Evolutionary conservation across 768 basidiomycete genomes (phyloP).

Genomic region (Lentinus tigrinus): DNA sequence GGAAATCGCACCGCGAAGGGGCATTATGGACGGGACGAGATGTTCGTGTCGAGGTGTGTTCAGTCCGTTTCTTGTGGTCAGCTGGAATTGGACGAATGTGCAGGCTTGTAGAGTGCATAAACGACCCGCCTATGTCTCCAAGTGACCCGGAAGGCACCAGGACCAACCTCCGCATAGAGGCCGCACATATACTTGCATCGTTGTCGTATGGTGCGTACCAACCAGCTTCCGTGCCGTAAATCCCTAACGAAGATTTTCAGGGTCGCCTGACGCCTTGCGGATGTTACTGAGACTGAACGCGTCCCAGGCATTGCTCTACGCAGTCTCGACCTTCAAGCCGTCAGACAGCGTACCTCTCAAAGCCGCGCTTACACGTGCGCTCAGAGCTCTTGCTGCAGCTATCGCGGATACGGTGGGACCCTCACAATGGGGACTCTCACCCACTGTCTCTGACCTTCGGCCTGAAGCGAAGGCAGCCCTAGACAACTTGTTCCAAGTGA

Average conservation of each 20-base stretch:
- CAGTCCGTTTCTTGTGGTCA: not conserved
- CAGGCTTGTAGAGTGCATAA: conserved; percentile 65
- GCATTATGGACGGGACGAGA: conserved; percentile 52
- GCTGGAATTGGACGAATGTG: not conserved
- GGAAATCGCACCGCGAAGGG: conserved; percentile 77
- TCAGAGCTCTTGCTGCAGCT: conserved; percentile 57
- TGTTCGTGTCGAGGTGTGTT: conserved; percentile 55
- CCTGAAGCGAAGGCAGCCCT: conserved; percentile 57
- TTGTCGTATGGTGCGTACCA: conserved; percentile 57
- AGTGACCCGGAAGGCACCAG: conserved; percentile 37
- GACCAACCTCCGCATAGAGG: conserved; percentile 63
- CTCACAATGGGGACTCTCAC: conserved; percentile 62
- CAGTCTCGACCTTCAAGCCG: conserved; percentile 49
- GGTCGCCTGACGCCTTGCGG: conserved; percentile 59
- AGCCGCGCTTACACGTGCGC: conserved; percentile 60
- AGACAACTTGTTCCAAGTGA: conserved; percentile 59
- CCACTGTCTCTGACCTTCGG: conserved; percentile 36
- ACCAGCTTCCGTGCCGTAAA: not conserved
- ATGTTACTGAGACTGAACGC: conserved; percentile 59
- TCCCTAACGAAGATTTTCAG: conserved; percentile 29
- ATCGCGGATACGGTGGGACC: conserved; percentile 71
- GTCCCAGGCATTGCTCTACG: conserved; percentile 58
- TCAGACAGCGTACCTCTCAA: conserved; percentile 41
- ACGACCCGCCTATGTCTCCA: conserved; percentile 35
- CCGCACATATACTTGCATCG: conserved; percentile 73